Conservation (phyloP, 805 yeast genomes). For the Suhomyces vadensis region DNA sequence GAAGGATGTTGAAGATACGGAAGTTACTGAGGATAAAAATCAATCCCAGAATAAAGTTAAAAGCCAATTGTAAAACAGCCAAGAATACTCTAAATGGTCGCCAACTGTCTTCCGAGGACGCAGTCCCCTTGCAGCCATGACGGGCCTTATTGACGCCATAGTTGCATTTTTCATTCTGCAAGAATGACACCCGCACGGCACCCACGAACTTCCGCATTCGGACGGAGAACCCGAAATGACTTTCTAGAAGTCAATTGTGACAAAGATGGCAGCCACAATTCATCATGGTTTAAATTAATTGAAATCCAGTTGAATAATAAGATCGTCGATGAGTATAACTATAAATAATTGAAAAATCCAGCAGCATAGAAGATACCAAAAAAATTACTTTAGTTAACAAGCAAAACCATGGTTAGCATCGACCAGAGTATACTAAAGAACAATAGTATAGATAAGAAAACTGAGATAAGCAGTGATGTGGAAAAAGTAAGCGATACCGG, state of each 20-base stretch:
- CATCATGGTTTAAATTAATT: not conserved
- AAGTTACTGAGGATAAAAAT: not conserved
- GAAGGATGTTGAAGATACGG: not conserved
- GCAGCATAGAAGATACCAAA: not conserved
- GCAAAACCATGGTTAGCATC: too few species aligned
- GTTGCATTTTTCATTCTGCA: too few species aligned
- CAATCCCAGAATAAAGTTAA: too few species aligned
- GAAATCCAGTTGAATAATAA: not conserved
- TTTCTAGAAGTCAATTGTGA: not conserved
- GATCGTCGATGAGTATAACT: not conserved
- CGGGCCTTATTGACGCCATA: not conserved
- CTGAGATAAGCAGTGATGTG: constrained; percentile 5
- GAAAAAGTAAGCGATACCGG: constrained; percentile 11
- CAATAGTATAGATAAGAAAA: constrained; percentile 3
- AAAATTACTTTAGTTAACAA: too few species aligned
- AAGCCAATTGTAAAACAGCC: too few species aligned
- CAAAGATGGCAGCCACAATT: not conserved
- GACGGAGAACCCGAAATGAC: too few species aligned
- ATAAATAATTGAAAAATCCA: not conserved
- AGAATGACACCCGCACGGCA: not conserved
- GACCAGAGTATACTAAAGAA: too few species aligned
- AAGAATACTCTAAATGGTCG: too few species aligned
- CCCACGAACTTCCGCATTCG: not conserved
- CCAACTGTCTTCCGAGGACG: too few species aligned
- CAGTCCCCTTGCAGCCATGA: not conserved